Base-by-base conservation (phyloP, 768 basidiomycete genomes). In the Boletus reticuloceps region DNA sequence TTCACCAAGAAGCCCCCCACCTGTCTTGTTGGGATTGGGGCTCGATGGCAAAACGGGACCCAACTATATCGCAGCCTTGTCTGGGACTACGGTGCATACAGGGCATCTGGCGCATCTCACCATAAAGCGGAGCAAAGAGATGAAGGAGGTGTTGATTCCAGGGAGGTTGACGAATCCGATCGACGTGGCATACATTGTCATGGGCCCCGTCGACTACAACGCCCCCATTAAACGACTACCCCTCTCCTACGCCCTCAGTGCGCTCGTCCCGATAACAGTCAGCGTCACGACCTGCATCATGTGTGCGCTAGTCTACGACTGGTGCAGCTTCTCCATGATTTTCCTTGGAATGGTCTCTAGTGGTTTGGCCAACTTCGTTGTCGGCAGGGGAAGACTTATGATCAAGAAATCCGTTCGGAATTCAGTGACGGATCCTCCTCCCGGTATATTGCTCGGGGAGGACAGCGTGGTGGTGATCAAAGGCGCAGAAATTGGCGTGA, bases 241-340 rank as follows among this genome's bases (percentile, higher is more conserved):
- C 29, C 22, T 51, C 11, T 20, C 25, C 6, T 14, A 55, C 4
- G 37, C 57, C 19, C 20, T 62, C 12, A 32, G 52, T n/a, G 63
- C 40, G 25, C 48, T 59, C 29, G 50, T 70, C n/a, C 67, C 67
- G 3, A 70, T 67, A 22, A n/a, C 11, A 0, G 41, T 63, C 48
- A 69, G 69, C 41, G 5, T 63, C 27, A 54, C 17, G 2, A 39
- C 58, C 7, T 66, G 65, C 54, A 39, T 61, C 49, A 29, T 62
- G 34, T 72, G 66, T 25, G 70, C 44, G 9, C 22, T 69, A 9
- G 55, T 52, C 32, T 48, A 46, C 5, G 73, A 73, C 47, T 72
- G 72, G 69, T 71, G 49, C 47, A 66, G 60, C 44, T 71, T 67
- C 42, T 61, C 69, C 17, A 65, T 68, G 63, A 69, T 73, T 27